Evolutionary conservation across 2,329 filamentous ascomycete genomes (phyloP), one percentile per base, ranked within the genome.

Genomic region (Claviceps cyperi): DNA sequence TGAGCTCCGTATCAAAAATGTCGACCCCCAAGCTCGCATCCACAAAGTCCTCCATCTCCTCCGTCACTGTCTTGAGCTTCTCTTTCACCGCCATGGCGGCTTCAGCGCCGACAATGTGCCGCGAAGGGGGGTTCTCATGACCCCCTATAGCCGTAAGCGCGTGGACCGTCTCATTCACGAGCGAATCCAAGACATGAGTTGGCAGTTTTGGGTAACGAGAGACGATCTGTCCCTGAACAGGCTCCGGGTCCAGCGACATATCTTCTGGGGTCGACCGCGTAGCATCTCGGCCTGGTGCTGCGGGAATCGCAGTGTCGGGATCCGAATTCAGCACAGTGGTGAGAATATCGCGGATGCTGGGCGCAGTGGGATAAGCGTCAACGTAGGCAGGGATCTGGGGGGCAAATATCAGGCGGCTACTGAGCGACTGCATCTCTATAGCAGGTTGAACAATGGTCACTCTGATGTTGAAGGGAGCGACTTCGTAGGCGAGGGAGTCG

Each of bases 381-480:
- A 62, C 58, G 39, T 68, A 68, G 17, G 72, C 80, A 1, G 76
- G 74, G 61, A 95, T 77, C 37, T 83, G 81, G 5, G 91, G 90
- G 2, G 86, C 85, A 57, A 91, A 87, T 46, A 82, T 84, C 58
- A 97, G 84, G 50, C 84, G 82, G 67, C 94, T 94, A 28, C 87
- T 92, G 51, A 97, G 74, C 35, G 88, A 81, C 55, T 84, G 81
- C 54, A 95, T 86, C 69, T 97, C 91, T 69, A 95, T 88, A 66
- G 89, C 94, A 24, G 90, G 89, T 71, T 98, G 91, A 43, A 98
- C 84, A 57, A 97, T 90, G 40, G 89, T 96, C 65, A 97, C 80
- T 66, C 91, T 94, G 69, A 97, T 81, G 68, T 96, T 96, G 72
- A 97, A 97, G 0, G 92, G 92, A 0, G 91, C 86, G 55, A 98